Evolutionary conservation across 306 rosid genomes (phyloP), one percentile per base, ranked within the genome.

Genomic region (Biancaea sappan): DNA sequence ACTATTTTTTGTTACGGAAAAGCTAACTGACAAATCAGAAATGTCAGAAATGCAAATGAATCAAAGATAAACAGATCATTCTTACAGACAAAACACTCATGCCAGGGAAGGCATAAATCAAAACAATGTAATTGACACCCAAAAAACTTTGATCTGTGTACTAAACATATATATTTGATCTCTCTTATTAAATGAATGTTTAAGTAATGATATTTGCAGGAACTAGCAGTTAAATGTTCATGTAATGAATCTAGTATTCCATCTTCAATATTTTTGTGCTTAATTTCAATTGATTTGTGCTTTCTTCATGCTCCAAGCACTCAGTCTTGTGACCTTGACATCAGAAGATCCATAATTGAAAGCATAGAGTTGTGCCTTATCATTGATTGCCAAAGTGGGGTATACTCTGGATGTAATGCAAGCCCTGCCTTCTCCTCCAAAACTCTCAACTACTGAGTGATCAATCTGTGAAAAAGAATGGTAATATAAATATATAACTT

Each of bases 371-470:
- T 68, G 79, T 53, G 87, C 77, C 0, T 60, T 73, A 51, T 46
- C 71, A 38, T 74, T 74, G n/a, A 83, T 70, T 10, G 93, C 91
- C 80, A 86, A 38, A 5, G 84, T 83, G 58, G 96, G 96, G 76
- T 88, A 90, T n/a, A 90, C 96, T 74, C 91, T 84, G 0, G 96
- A 80, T 15, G 89, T 86, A 26, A 90, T 88, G 71, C 84, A 77
- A 8, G 77, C 86, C 48, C 74, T 86, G 13, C 93, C 93, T 58
- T 84, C 53, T 22, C 84, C 90, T 21, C 87, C 91, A 77, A 90
- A 88, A 79, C 96, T 86, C 83, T 90, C 91, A 57, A 90, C 91
- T 41, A 84, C 67, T 1, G 92, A 90, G 73, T 86, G 89, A 69
- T 90, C 92, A 60, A 90, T 90, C 91, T 90, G 83, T 35, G 6